phyloP scores from a whole-genome alignment of 495 filamentous ascomycete species.

The Neurospora discreta region DNA sequence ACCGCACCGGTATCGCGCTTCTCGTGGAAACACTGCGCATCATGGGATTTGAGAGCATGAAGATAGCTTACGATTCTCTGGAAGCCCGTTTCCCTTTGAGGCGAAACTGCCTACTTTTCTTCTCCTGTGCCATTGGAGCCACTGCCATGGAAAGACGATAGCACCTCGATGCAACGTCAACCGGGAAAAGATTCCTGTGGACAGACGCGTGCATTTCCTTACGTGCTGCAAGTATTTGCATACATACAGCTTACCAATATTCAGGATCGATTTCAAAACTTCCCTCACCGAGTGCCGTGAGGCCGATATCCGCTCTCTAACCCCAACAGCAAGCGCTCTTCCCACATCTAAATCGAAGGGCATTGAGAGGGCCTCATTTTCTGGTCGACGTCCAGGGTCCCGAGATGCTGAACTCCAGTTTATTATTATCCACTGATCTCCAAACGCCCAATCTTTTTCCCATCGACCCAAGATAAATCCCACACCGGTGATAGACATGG shows the following conservation, averaged over 20 bases:
- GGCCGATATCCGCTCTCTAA: not conserved
- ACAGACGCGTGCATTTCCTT: not conserved
- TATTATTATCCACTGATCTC: not conserved
- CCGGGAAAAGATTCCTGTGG: not conserved
- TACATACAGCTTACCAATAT: not conserved
- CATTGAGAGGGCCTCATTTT: not conserved
- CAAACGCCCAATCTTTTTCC: not conserved
- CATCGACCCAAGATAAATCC: not conserved
- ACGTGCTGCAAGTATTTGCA: not conserved
- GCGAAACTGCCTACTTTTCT: not conserved
- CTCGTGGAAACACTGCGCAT: not conserved
- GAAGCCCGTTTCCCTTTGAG: not conserved
- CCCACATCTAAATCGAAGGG: not conserved
- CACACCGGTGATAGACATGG: not conserved
- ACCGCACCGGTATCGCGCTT: not conserved
- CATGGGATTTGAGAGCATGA: not conserved
- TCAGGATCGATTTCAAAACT: not conserved
- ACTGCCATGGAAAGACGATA: not conserved
- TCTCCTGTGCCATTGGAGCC: not conserved
- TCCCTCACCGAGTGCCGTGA: not conserved
- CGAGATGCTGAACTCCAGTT: not conserved
- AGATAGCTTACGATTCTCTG: not conserved
- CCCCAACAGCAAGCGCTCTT: not conserved
- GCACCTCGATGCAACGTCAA: not conserved
- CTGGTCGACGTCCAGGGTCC: not conserved